Conservation (phyloP, 768 basidiomycete genomes). For the Russula abietina region DNA sequence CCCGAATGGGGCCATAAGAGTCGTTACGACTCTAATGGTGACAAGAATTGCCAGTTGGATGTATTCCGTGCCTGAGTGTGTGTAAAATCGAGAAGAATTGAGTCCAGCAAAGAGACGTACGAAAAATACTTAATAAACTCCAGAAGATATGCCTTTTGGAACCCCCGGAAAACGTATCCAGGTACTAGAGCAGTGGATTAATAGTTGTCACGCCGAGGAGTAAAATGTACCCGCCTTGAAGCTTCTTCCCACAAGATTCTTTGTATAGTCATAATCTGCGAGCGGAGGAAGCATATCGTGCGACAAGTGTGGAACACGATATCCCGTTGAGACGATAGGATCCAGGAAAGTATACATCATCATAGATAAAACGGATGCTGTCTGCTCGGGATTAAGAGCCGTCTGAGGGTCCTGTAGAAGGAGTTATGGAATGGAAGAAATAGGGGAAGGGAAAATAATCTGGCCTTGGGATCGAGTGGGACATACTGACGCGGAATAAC, state of each 20-base stretch:
- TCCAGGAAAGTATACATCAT: slow-evolving; percentile 51
- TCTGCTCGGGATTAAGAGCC: slow-evolving; percentile 31
- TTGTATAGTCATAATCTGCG: slow-evolving; percentile 42
- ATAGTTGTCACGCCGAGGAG: not conserved
- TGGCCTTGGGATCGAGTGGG: slow-evolving; percentile 50
- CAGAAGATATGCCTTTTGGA: slow-evolving; percentile 28
- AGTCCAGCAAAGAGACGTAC: slow-evolving; percentile 6
- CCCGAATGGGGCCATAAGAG: slow-evolving; percentile 30
- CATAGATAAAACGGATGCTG: slow-evolving; percentile 31
- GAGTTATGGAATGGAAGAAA: not conserved
- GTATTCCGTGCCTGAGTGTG: slow-evolving; percentile 19
- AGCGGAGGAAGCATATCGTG: slow-evolving; percentile 42
- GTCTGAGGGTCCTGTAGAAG: slow-evolving; percentile 26
- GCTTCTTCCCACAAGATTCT: slow-evolving; percentile 32
- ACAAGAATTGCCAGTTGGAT: slow-evolving; percentile 8
- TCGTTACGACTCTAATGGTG: slow-evolving; percentile 19
- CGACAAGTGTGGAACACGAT: slow-evolving; percentile 40
- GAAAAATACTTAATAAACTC: slow-evolving; percentile 26
- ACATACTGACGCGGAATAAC: slow-evolving; percentile 51
- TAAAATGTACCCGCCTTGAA: slow-evolving; percentile 29
- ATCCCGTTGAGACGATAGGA: slow-evolving; percentile 40
- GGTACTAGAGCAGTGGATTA: slow-evolving; percentile 25
- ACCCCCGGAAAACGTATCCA: slow-evolving; percentile 27
- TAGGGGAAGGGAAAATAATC: not conserved
- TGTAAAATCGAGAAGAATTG: not conserved